Evolutionary conservation across 495 filamentous ascomycete genomes (phyloP), one percentile per base, ranked within the genome.

Genomic region (Hypoxylon subgilvum): DNA sequence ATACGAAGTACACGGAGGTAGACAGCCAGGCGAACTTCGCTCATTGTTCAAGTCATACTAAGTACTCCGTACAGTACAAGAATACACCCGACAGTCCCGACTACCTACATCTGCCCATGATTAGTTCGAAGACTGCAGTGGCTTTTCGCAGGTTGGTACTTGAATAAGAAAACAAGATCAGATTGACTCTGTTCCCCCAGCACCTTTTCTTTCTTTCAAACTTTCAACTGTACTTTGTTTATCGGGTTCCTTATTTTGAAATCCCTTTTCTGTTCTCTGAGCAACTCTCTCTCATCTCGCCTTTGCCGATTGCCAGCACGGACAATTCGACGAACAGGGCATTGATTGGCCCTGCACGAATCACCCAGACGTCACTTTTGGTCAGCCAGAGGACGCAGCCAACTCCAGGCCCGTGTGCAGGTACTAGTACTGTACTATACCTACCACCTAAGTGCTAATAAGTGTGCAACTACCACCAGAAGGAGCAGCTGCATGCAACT

Each of bases 311-410:
- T 39, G 45, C n/a, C 13, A 38, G 18, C 7, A n/a, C 34, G 9
- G 52, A 40, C 42, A 42, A 52, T n/a, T n/a, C n/a, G n/a, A n/a
- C n/a, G n/a, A n/a, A n/a, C n/a, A n/a, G n/a, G n/a, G n/a, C n/a
- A n/a, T n/a, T n/a, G n/a, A n/a, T n/a, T n/a, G n/a, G n/a, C n/a
- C n/a, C n/a, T n/a, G n/a, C n/a, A n/a, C n/a, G n/a, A n/a, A n/a
- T n/a, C n/a, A n/a, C n/a, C n/a, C 8, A 61, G 57, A 61, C 50
- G 50, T 55, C 57, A 61, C 44, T 50, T 54, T 3, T 50, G 50
- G 57, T 55, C 57, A 61, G 50, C 44, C 47, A 35, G 52, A 35
- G 35, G 39, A 43, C 40, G 17, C 42, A 16, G 34, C 32, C 56
- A 61, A 23, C 40, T 30, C 41, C 22, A 45, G 42, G 57, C 21